Evolutionary conservation across 2,329 filamentous ascomycete species (phyloP).

Genomic region (Aciculosporium take): DNA sequence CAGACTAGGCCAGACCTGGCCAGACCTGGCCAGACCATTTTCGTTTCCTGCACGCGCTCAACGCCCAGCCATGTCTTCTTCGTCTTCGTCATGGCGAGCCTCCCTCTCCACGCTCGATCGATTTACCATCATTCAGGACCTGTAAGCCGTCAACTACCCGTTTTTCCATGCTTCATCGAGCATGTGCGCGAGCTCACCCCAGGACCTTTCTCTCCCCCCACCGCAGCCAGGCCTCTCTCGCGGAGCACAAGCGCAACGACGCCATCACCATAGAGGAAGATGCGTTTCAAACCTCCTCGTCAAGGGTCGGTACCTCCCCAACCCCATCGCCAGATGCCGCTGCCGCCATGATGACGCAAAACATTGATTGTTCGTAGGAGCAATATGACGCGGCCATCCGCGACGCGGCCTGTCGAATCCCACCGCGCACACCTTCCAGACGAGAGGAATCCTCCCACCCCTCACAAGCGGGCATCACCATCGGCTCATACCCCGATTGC

Average conservation of each 20-base stretch:
- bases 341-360: background rate
- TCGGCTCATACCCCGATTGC: slow-evolving; percentile 41
- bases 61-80: slow-evolving; percentile 4
- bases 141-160: slow-evolving; percentile 15
- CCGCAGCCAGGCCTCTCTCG: slow-evolving; percentile 19
- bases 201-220: no score
- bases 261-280: slow-evolving; percentile 54
- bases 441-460: background rate
- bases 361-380: slow-evolving; percentile 28
- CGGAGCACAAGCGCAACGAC: slow-evolving; percentile 17
- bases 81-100: slow-evolving; percentile 25
- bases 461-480: slow-evolving; percentile 23
- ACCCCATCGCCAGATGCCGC: background rate
- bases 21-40: no score
- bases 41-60: no score
- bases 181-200: background rate
- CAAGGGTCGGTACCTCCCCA: slow-evolving; percentile 28
- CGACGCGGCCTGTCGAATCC: slow-evolving; percentile 1
- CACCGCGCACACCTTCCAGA: no score
- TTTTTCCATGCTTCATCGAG: background rate
- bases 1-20: no score
- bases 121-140: slow-evolving; percentile 45
- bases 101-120: slow-evolving; percentile 43
- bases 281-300: slow-evolving; percentile 43
- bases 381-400: slow-evolving; percentile 35